phyloP scores from a whole-genome alignment of 1,284 basidiomycete genomes.

The Fereydounia khargensis region DNA sequence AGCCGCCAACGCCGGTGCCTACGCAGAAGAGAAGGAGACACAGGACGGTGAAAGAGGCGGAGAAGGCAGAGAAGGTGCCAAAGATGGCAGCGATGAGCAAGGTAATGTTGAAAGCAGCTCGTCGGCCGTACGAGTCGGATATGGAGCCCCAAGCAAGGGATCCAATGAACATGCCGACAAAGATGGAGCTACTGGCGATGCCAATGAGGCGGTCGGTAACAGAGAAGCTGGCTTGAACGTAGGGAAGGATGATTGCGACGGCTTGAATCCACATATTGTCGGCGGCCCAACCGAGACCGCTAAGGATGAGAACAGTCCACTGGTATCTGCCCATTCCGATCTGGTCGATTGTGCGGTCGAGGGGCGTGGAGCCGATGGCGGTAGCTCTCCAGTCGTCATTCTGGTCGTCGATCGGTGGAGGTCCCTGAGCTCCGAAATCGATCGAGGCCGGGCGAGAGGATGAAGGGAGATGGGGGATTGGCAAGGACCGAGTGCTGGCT shows the following conservation, averaged over 20 bases:
- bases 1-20: constrained; percentile 78
- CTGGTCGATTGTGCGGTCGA: constrained; percentile 70
- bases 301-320: constrained; percentile 42
- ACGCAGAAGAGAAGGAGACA: constrained; percentile 80
- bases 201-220: constrained; percentile 75
- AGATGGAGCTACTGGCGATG: constrained; percentile 73
- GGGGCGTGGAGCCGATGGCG: constrained; percentile 25
- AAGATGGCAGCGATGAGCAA: constrained; percentile 86
- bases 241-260: constrained; percentile 83
- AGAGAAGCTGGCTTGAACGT: constrained; percentile 70
- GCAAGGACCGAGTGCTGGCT: constrained; percentile 11
- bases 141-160: constrained; percentile 63
- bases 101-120: constrained; percentile 85
- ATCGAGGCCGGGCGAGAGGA: constrained; percentile 13
- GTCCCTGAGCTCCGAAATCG: constrained; percentile 15
- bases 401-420: constrained; percentile 4
- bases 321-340: constrained; percentile 75
- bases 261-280: constrained; percentile 57
- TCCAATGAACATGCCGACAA: constrained; percentile 93
- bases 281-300: constrained; percentile 49
- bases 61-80: constrained; percentile 75
- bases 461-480: constrained; percentile 15
- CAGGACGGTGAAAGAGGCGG: constrained; percentile 70
- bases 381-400: constrained; percentile 26
- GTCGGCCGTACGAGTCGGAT: constrained; percentile 67